Base-by-base conservation (phyloP, 768 basidiomycete genomes). In the Panaeolus papilionaceus region DNA sequence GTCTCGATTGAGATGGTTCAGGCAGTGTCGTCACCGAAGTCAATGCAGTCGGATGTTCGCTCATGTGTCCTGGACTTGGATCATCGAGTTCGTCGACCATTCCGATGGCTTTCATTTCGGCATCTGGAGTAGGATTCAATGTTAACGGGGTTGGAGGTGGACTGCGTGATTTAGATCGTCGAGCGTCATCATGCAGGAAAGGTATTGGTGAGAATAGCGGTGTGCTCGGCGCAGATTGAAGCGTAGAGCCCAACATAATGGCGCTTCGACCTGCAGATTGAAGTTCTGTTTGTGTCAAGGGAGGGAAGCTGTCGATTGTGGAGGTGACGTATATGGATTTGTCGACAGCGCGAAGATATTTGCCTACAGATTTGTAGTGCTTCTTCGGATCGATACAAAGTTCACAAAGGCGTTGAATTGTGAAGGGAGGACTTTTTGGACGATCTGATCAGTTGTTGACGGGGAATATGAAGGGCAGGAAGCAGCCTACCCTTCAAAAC, bases 181-280 rank as follows among this genome's bases (percentile, higher is more conserved):
- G 86, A 20, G 92, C 90, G 76, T 94, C 93, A 62, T 90, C 88
- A 73, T 95, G 93, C 28, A 94, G 80, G 84, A 95, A 95, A 6
- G 94, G 88, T 67, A 95, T 95, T 4, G 94, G 94, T 2, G 92
- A 93, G 79, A 95, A 95, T 64, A 95, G 81, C 3, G 94, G 94
- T 11, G 94, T 95, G 58, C 87, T 82, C 1, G 94, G 92, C 47
- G 83, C 83, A 37, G 88, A 87, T 66, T 85, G 84, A 12, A 84
- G 77, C 12, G 83, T 80, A 16, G 83, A 78, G 45, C 83, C 81
- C 23, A 85, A 77, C 18, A 84, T 76, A 54, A 86, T 79, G 66
- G 80, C 79, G 61, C 78, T 80, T 33, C 80, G 79, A 28, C 80
- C 77, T 18, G 77, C 77, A 6, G 79, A 76, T 63, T 79, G 76